A percentile compares a stretch with the other conserved stretches of the same genome.
phyloP scores from a whole-genome alignment of 176 grass and related monocot species.

The Elaeis guineensis region DNA sequence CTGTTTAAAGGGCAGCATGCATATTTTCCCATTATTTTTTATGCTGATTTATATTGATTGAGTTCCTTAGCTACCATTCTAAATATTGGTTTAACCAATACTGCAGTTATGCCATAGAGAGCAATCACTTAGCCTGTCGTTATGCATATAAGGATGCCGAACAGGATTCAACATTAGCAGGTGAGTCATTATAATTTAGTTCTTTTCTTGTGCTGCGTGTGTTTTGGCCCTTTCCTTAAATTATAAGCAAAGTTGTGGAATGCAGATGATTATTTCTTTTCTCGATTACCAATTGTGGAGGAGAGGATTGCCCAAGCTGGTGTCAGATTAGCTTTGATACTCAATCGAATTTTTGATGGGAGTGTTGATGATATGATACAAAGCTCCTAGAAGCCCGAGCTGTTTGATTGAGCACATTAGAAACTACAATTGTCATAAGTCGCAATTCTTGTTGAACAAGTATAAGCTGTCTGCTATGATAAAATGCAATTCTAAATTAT shows the following conservation, averaged over 20 bases:
- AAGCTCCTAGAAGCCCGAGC: conserved; percentile 27
- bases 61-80: no score
- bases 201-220: no score
- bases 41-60: no score
- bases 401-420: conserved; percentile 15
- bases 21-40: no score
- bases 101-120: conserved; percentile 73
- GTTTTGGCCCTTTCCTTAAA: no score
- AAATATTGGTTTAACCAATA: no score
- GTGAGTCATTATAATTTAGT: conserved; percentile 14
- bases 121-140: conserved; percentile 60
- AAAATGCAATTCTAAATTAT: no score
- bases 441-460: no score
- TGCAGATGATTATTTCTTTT: conserved; percentile 94
- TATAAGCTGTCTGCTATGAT: no score
- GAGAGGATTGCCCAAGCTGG: conserved; percentile 73
- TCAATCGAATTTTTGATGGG: conserved; percentile 73
- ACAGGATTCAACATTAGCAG: conserved; percentile 55
- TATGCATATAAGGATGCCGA: conserved; percentile 91
- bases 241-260: not conserved
- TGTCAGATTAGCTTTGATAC: conserved; percentile 63
- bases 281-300: conserved; percentile 69
- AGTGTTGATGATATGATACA: conserved; percentile 15
- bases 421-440: not conserved
- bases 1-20: no score